Conservation (phyloP, 305 asterid genomes). For the Caryopteris hybrid region DNA sequence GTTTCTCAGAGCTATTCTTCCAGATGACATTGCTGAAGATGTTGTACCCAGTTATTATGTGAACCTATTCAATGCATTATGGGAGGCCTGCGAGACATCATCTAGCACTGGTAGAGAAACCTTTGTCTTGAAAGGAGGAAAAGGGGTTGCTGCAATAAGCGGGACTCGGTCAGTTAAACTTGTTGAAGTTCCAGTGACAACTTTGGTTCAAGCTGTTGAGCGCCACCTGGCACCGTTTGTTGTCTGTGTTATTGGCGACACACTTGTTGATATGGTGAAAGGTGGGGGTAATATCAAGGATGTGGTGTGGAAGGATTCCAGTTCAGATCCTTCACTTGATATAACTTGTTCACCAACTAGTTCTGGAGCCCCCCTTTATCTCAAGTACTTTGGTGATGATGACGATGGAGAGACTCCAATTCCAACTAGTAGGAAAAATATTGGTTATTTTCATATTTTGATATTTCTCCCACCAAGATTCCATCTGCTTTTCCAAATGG, state of each 20-base stretch:
- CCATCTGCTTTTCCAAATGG: slow-evolving; percentile 91
- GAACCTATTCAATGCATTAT: slow-evolving; percentile 69
- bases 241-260: slow-evolving; percentile 70
- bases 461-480: slow-evolving; percentile 93
- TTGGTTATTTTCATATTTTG: slow-evolving; percentile 60
- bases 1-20: slow-evolving; percentile 76
- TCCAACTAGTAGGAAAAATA: slow-evolving; percentile 36
- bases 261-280: slow-evolving; percentile 58
- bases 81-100: slow-evolving; percentile 90
- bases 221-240: slow-evolving; percentile 67
- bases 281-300: slow-evolving; percentile 56
- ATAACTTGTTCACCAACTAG: slow-evolving; percentile 36
- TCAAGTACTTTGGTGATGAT: slow-evolving; percentile 61
- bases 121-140: slow-evolving; percentile 79
- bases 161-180: slow-evolving; percentile 88
- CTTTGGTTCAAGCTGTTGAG: slow-evolving; percentile 60
- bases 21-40: slow-evolving; percentile 53
- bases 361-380: slow-evolving; percentile 64
- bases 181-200: slow-evolving; percentile 54
- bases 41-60: slow-evolving; percentile 38
- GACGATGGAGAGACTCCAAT: slow-evolving; percentile 33
- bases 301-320: slow-evolving; percentile 50
- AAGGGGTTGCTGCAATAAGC: slow-evolving; percentile 68
- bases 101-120: slow-evolving; percentile 77
- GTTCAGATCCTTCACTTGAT: slow-evolving; percentile 36